Evolutionary conservation across 768 basidiomycete genomes (phyloP).

Genomic region (Rickenella mellea): DNA sequence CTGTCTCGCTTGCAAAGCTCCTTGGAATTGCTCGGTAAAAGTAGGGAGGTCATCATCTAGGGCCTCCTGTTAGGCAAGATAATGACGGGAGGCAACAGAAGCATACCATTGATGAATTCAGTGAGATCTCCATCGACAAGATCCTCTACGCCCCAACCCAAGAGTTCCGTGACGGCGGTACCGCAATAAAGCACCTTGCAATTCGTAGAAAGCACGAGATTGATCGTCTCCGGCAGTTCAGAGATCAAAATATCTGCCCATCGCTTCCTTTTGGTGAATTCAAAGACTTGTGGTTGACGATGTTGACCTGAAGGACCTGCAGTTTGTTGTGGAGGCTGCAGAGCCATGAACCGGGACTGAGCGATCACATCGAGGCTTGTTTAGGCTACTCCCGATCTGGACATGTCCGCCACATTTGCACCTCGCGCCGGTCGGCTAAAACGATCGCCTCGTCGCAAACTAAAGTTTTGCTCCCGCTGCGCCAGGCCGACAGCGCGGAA

Average conservation of each 20-base stretch:
- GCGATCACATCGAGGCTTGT: background rate
- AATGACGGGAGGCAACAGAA: constrained; percentile 1
- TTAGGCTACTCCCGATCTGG: no score
- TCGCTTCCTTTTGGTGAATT: constrained; percentile 80
- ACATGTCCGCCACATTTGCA: no score
- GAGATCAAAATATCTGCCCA: constrained; percentile 77
- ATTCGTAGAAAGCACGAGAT: constrained; percentile 55
- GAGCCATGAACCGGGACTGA: background rate
- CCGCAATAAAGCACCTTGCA: constrained; percentile 64
- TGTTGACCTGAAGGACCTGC: background rate
- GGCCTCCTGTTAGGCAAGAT: constrained; percentile 1
- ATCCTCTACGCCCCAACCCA: constrained; percentile 72
- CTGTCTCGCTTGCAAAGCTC: constrained; percentile 36
- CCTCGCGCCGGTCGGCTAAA: no score
- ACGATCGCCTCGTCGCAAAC: no score
- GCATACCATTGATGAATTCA: constrained; percentile 57
- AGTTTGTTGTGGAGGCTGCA: background rate
- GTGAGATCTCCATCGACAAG: constrained; percentile 57
- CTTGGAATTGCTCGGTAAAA: constrained; percentile 40
- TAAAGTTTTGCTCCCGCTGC: no score
- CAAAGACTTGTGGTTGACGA: constrained; percentile 32
- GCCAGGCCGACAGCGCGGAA: no score
- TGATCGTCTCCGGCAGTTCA: constrained; percentile 66
- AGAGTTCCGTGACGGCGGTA: constrained; percentile 54
- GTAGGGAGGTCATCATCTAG: constrained; percentile 47